phyloP scores from a whole-genome alignment of 2,329 filamentous ascomycete genomes.

The Daldinia eschscholtzii region DNA sequence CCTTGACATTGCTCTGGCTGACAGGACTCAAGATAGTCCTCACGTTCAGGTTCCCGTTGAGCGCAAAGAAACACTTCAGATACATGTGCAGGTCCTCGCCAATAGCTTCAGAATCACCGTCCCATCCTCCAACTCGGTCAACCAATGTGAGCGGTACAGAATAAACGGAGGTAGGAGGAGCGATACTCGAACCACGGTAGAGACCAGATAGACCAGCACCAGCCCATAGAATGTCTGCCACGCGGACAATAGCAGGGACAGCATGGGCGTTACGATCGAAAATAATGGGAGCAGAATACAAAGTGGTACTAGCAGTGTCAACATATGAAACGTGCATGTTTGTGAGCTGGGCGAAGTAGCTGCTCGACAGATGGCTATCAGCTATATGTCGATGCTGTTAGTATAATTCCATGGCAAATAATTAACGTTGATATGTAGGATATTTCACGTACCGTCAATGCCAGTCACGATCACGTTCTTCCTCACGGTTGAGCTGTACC shows the following conservation, averaged over 20 bases:
- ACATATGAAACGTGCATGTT: constrained; percentile 72
- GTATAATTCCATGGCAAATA: constrained; percentile 16
- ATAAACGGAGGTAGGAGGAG: constrained; percentile 80
- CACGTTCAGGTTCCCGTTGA: constrained; percentile 76
- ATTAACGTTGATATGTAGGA: not conserved
- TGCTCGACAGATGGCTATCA: constrained; percentile 76
- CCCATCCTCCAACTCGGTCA: constrained; percentile 79
- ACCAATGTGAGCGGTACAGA: constrained; percentile 75
- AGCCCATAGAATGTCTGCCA: constrained; percentile 79
- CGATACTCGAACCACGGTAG: constrained; percentile 72
- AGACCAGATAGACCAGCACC: constrained; percentile 78
- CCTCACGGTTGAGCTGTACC: constrained; percentile 65
- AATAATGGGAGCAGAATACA: constrained; percentile 78
- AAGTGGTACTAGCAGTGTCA: constrained; percentile 70
- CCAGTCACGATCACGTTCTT: constrained; percentile 77
- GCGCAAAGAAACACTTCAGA: constrained; percentile 80
- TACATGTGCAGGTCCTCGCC: constrained; percentile 84
- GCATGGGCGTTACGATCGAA: constrained; percentile 80
- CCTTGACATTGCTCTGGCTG: constrained; percentile 79
- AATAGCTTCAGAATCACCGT: constrained; percentile 77
- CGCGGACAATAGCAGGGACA: constrained; percentile 75
- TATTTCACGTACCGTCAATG: constrained; percentile 73
- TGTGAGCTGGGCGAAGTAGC: constrained; percentile 75
- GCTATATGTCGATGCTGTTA: constrained; percentile 59
- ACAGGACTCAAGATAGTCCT: constrained; percentile 75